phyloP scores from a whole-genome alignment of 1,284 basidiomycete species.

The Pseudozyma hubeiensis region DNA sequence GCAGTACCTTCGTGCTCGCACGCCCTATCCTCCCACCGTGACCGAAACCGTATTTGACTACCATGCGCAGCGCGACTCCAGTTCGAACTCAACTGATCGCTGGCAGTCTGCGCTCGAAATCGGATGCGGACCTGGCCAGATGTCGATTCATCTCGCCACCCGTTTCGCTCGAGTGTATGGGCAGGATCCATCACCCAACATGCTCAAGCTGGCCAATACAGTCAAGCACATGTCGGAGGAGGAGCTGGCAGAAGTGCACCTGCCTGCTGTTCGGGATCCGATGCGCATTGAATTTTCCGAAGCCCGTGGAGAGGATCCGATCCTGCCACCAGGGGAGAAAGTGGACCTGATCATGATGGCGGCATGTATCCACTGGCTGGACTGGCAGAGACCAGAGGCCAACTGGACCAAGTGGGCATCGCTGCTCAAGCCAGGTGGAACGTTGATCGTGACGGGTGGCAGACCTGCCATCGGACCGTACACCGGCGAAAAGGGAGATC shows the following conservation, averaged over 20 bases:
- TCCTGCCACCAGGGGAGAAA: constrained; percentile 37
- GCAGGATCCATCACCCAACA: constrained; percentile 41
- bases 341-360: constrained; percentile 51
- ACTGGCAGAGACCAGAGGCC: constrained; percentile 30
- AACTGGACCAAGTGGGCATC: constrained; percentile 44
- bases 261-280: constrained; percentile 32
- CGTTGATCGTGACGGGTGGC: constrained; percentile 31
- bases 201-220: constrained; percentile 46
- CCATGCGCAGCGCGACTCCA: constrained; percentile 22
- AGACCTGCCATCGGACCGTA: constrained; percentile 42
- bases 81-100: constrained; percentile 2
- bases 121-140: constrained; percentile 47
- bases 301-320: constrained; percentile 35
- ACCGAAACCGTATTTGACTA: constrained; percentile 39
- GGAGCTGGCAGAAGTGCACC: constrained; percentile 27
- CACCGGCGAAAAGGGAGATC: constrained; percentile 28
- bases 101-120: constrained; percentile 46
- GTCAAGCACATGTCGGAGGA: constrained; percentile 45
- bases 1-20: constrained; percentile 44
- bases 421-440: constrained; percentile 43
- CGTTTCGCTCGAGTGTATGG: constrained; percentile 40
- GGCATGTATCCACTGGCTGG: constrained; percentile 50
- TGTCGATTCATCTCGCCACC: constrained; percentile 46
- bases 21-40: constrained; percentile 46
- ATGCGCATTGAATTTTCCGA: constrained; percentile 37